phyloP scores from a whole-genome alignment of 2,329 filamentous ascomycete species.

The Thielaviopsis euricoi region DNA sequence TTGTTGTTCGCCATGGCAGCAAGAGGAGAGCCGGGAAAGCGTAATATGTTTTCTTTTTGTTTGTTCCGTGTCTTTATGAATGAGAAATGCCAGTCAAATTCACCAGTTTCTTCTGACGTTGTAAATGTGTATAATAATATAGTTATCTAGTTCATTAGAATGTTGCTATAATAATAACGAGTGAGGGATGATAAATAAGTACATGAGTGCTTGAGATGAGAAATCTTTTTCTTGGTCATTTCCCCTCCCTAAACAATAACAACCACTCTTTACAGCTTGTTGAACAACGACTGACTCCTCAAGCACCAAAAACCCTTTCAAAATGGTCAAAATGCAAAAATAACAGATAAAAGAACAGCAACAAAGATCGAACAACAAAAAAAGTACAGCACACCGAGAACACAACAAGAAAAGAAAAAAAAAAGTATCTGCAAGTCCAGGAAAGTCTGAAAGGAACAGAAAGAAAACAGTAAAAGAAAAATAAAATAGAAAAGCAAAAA shows the following conservation, averaged over 20 bases:
- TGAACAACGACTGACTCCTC: no score
- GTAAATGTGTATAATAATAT: neutral
- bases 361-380: no score
- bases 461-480: no score
- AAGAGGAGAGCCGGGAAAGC: neutral
- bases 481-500: no score
- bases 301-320: no score
- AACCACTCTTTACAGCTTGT: no score
- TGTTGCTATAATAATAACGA: neutral
- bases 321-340: no score
- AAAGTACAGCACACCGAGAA: no score
- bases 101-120: neutral
- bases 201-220: neutral
- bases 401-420: no score
- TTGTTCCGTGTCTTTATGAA: constrained; percentile 3
- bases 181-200: neutral
- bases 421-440: no score
- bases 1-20: neutral
- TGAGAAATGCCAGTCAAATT: constrained; percentile 3
- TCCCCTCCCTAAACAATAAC: neutral
- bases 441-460: no score
- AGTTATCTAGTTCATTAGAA: neutral
- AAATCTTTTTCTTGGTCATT: neutral
- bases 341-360: no score
- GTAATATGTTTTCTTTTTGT: constrained; percentile 1